Conservation (phyloP, 2,329 filamentous ascomycete genomes). For the Leptographium flavum region DNA sequence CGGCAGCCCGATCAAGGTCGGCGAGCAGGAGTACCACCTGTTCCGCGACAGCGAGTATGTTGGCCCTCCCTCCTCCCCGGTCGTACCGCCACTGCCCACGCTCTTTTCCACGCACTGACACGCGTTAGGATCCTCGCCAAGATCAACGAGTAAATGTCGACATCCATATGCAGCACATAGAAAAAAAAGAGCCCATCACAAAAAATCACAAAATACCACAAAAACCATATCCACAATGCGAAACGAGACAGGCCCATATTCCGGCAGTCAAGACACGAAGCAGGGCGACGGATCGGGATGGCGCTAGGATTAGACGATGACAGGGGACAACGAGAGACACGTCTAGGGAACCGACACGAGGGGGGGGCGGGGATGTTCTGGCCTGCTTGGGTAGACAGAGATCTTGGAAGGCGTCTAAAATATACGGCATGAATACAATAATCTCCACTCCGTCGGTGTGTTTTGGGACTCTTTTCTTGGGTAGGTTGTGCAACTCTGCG, state of each 20-base stretch:
- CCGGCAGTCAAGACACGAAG: too few species aligned
- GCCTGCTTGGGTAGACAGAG: neutral
- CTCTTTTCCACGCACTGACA: neutral
- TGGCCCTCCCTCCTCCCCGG: neutral
- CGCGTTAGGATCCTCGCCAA: conserved; percentile 78
- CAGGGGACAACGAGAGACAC: too few species aligned
- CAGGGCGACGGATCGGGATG: neutral
- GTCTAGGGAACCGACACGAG: neutral
- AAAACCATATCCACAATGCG: neutral
- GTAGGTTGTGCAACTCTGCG: too few species aligned
- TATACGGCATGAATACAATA: neutral
- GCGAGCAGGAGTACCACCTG: conserved; percentile 88
- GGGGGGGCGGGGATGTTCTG: too few species aligned
- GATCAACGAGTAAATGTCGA: conserved; percentile 74
- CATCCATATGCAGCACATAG: neutral
- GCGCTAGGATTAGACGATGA: neutral
- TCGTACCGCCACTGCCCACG: neutral
- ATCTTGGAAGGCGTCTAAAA: neutral
- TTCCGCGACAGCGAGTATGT: conserved; percentile 98
- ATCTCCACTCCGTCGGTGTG: conserved; percentile 1
- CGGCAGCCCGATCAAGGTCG: conserved; percentile 90
- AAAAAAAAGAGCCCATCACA: conserved; percentile 11
- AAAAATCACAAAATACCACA: neutral
- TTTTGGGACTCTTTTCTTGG: too few species aligned
- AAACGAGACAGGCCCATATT: neutral